A percentile compares a stretch with the other conserved stretches of the same genome.
phyloP scores from a whole-genome alignment of 352 stramenopile genomes.

The Phytophthora pluvialis region DNA sequence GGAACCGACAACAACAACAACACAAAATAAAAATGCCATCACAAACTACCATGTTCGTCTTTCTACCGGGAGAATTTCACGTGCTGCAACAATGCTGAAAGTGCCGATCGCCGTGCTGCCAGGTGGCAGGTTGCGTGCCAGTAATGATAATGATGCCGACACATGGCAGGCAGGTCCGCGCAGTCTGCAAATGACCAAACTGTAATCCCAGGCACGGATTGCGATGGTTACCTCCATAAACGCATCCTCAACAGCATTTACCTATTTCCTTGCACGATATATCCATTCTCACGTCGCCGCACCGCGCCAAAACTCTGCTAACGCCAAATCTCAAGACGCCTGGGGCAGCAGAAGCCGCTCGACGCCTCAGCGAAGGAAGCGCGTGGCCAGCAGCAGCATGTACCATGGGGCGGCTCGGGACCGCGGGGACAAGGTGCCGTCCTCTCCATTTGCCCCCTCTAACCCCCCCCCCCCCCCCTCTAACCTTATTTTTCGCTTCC shows the following conservation, averaged over 20 bases:
- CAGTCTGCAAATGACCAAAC: slow-evolving; percentile 1
- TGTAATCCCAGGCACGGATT: slow-evolving; percentile 8
- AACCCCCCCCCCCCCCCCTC: slow-evolving; percentile 1
- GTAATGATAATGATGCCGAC: slow-evolving; percentile 2
- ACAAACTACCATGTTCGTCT: no score
- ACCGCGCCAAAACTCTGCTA: slow-evolving; percentile 18
- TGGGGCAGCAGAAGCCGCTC: slow-evolving; percentile 9
- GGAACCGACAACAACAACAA: no score
- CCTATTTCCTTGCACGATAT: slow-evolving; percentile 5
- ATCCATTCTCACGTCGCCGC: slow-evolving; percentile 7
- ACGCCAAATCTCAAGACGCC: slow-evolving; percentile 28
- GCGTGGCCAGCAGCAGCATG: slow-evolving; percentile 25
- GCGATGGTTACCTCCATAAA: slow-evolving; percentile 20
- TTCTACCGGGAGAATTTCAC: no score
- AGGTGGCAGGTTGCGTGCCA: slow-evolving; percentile 4
- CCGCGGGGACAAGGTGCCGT: slow-evolving; percentile 35
- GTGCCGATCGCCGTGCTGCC: not conserved
- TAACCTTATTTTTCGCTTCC: slow-evolving; percentile 3
- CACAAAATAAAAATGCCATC: no score
- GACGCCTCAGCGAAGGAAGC: slow-evolving; percentile 20
- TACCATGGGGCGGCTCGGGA: slow-evolving; percentile 34
- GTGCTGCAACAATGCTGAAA: no score
- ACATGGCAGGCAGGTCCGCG: not conserved
- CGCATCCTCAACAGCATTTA: slow-evolving; percentile 9
- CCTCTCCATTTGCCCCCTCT: not conserved